Evolutionary conservation across 2,329 filamentous ascomycete species (phyloP), one percentile per base, ranked within the genome.

Genomic region (Pseudopyricularia cyperi): DNA sequence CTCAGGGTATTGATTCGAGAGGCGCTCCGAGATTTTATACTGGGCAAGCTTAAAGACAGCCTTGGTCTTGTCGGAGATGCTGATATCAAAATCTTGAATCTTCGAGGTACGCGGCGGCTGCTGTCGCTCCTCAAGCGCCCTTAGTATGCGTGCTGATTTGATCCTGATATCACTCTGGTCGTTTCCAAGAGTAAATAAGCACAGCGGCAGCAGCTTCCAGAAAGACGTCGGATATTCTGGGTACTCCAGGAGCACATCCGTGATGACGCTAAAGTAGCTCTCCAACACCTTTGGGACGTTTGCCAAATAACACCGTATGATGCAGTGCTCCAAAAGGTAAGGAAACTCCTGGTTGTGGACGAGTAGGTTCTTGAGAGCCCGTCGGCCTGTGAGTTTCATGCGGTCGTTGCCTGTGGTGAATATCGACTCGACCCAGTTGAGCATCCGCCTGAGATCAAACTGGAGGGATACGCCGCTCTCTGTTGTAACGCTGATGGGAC

Each of bases 1-100:
- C 57, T 95, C 89, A 0, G 87, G 80, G 63, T 98, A 88, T 57
- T 94, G 87, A 61, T 87, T 88, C 1, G 90, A 87, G 37, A 98
- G 76, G 19, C 90, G 79, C 61, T 91, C 89, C 0, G 93, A 97
- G 22, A 95, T 94, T 63, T 97, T 91, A 58, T 96, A 97, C 63
- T 98, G 93, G 0, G 94, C 93, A 46, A 94, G 75, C 68, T 98
- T 98, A 69, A 97, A 98, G 3, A 98, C 91, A 0, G 91, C 90
- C 58, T 95, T 95, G 0, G 94, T 98, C 68, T 96, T 97, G 68
- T 98, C 94, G 0, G 91, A 94, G 53, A 98, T 93, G 64, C 90
- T 96, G 60, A 98, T 97, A 61, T 98, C 93, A 54, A 96, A 94
- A 64, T 98, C 93, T 63, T 95, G 89, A 7, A 98, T 82, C 62